Conservation (phyloP, 2,329 filamentous ascomycete species). For the Ilyonectria sp. region DNA sequence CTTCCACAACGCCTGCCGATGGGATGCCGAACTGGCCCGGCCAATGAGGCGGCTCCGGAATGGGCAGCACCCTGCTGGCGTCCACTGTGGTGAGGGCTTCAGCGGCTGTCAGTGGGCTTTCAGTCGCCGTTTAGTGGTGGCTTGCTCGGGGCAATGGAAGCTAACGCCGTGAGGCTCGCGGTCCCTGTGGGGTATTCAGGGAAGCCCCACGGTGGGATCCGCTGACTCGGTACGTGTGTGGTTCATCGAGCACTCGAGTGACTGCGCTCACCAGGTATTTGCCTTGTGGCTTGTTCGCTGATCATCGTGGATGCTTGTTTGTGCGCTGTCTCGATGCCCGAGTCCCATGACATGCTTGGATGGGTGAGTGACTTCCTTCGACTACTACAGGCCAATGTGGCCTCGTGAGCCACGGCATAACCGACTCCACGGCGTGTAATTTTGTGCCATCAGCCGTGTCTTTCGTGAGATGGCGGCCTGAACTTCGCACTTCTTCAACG, state of each 20-base stretch:
- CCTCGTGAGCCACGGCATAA: neutral
- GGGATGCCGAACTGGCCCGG: constrained; percentile 24
- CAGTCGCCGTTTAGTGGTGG: constrained; percentile 24
- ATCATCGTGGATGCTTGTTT: neutral
- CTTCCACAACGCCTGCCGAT: constrained; percentile 25
- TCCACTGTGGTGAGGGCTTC: constrained; percentile 7
- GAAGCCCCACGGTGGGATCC: constrained; percentile 22
- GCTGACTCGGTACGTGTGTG: constrained; percentile 17
- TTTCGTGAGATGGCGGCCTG: neutral
- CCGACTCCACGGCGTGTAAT: neutral
- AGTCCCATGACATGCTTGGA: neutral
- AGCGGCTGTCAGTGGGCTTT: constrained; percentile 6
- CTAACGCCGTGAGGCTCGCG: constrained; percentile 33
- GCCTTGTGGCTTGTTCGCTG: neutral
- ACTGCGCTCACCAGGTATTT: neutral
- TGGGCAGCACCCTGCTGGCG: constrained; percentile 12
- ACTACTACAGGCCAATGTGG: neutral
- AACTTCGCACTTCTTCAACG: no score
- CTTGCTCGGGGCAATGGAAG: constrained; percentile 46
- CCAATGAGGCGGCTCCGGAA: constrained; percentile 29
- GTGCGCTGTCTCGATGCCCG: neutral
- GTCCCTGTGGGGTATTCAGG: constrained; percentile 17
- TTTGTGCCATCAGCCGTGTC: neutral
- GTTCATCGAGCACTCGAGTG: neutral
- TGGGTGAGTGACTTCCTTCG: neutral